Percentiles rank a stretch among this genome's conserved stretches.
Conservation (phyloP, 257 asterid species). For the Ophiorrhiza pumila region DNA sequence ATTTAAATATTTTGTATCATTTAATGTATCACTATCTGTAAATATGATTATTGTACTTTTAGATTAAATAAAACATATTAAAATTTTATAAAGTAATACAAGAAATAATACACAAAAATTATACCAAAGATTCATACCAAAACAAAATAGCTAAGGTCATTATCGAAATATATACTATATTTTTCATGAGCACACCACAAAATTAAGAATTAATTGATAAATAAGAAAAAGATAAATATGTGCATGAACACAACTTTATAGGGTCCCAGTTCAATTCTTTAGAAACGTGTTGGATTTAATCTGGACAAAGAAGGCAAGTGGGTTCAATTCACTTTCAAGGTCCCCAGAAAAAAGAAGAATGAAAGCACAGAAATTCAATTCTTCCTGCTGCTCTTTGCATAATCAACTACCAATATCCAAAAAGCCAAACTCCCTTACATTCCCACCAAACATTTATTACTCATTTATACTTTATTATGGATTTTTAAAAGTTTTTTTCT, state of each 20-base stretch:
- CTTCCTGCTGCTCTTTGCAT: conserved; percentile 9
- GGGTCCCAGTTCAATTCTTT: conserved; percentile 31
- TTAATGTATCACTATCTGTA: no score
- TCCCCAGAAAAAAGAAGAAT: conserved; percentile 6
- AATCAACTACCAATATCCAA: conserved; percentile 16
- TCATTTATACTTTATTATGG: not conserved
- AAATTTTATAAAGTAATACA: no score
- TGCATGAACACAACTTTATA: conserved; percentile 17
- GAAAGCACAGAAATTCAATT: conserved; percentile 16
- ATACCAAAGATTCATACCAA: no score
- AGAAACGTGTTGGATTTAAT: conserved; percentile 42
- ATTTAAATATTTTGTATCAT: no score
- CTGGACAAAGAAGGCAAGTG: conserved; percentile 34
- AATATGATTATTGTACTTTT: no score
- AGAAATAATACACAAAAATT: no score
- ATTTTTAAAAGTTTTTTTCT: not conserved
- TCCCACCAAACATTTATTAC: conserved; percentile 7
- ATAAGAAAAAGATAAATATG: conserved; percentile 6
- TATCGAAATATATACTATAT: not conserved
- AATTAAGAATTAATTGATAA: not conserved
- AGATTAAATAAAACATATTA: no score
- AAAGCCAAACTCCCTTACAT: not conserved
- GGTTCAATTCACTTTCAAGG: conserved; percentile 16
- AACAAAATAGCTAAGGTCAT: no score
- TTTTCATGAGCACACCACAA: not conserved